These are phyloP conservation scores for Ceraceosorus guamensis DNA, from an alignment of 1,284 basidiomycete genomes.

Conservation along the genomic window DNA sequence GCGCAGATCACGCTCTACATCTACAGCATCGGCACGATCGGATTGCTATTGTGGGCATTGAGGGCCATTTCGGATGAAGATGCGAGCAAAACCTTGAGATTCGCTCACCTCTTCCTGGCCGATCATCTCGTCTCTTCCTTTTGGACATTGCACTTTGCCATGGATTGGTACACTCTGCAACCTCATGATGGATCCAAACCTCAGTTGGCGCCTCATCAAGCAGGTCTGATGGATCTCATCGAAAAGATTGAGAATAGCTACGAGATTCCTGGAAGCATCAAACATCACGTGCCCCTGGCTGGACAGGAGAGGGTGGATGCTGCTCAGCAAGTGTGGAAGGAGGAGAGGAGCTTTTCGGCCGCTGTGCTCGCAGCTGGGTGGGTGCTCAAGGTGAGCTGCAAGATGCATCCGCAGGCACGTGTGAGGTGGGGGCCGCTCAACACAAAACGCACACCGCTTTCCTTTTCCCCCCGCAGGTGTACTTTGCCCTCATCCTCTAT, in stretches of 20 bases:
- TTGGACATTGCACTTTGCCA: constrained; percentile 75
- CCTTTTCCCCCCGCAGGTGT: constrained; percentile 58
- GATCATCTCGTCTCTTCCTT: constrained; percentile 88
- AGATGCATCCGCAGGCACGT: neutral
- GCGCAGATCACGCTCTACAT: constrained; percentile 74
- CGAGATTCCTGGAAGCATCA: constrained; percentile 17
- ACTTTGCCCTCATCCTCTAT: constrained; percentile 83
- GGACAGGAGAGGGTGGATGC: constrained; percentile 49
- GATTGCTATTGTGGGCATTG: constrained; percentile 78
- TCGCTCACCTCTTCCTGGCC: constrained; percentile 82
- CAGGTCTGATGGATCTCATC: constrained; percentile 44
- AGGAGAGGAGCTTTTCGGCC: constrained; percentile 76
- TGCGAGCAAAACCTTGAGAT: constrained; percentile 58
- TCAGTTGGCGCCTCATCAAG: constrained; percentile 28
- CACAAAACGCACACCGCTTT: neutral
- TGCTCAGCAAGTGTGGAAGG: constrained; percentile 62
- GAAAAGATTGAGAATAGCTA: constrained; percentile 43
- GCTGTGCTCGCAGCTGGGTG: constrained; percentile 73
- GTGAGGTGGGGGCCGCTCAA: too few relatives aligned
- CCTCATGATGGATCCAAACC: constrained; percentile 12
- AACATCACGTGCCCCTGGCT: constrained; percentile 44
- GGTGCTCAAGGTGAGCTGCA: constrained; percentile 69
- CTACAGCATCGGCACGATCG: constrained; percentile 78
- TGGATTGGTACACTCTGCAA: constrained; percentile 3
- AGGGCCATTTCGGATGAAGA: constrained; percentile 64